Conservation (phyloP, 129 eudicot genomes). For the Sambucus nigra region DNA sequence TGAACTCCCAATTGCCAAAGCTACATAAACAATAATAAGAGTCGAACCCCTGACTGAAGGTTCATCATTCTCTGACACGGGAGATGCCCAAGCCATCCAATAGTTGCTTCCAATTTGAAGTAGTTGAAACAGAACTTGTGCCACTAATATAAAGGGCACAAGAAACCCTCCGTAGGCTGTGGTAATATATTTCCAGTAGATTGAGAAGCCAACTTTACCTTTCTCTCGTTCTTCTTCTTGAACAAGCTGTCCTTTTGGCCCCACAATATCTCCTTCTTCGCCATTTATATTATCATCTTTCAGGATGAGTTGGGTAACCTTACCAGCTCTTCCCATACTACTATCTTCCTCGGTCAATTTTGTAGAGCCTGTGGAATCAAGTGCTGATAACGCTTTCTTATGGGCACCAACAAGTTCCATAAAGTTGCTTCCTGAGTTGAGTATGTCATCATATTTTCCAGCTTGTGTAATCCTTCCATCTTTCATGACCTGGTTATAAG, state of each 20-base stretch:
- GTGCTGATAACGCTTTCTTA: conserved; percentile 51
- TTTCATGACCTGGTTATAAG: conserved; percentile 55
- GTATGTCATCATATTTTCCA: conserved; percentile 65
- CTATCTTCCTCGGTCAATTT: conserved; percentile 1
- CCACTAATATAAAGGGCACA: conserved; percentile 58
- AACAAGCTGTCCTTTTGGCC: conserved; percentile 45
- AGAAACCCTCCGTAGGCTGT: conserved; percentile 71
- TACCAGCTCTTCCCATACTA: neutral
- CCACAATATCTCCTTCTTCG: conserved; percentile 22
- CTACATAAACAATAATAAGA: conserved; percentile 48
- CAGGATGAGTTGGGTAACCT: neutral
- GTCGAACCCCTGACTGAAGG: conserved; percentile 42
- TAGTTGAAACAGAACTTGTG: conserved; percentile 40
- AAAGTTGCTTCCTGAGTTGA: conserved; percentile 55
- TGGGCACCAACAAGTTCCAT: conserved; percentile 88
- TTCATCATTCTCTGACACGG: conserved; percentile 39
- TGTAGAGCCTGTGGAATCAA: conserved; percentile 26
- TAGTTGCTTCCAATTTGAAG: conserved; percentile 83
- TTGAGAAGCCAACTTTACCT: conserved; percentile 55
- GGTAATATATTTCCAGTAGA: conserved; percentile 73
- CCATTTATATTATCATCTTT: conserved; percentile 7
- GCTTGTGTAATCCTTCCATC: conserved; percentile 70
- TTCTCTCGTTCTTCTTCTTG: conserved; percentile 83
- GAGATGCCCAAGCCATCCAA: conserved; percentile 98
- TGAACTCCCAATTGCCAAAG: conserved; percentile 58